Percentiles rank a stretch among this genome's conserved stretches.
Evolutionary conservation across 2,329 filamentous ascomycete species (phyloP).

Genomic region (Emmonsia crescens): DNA sequence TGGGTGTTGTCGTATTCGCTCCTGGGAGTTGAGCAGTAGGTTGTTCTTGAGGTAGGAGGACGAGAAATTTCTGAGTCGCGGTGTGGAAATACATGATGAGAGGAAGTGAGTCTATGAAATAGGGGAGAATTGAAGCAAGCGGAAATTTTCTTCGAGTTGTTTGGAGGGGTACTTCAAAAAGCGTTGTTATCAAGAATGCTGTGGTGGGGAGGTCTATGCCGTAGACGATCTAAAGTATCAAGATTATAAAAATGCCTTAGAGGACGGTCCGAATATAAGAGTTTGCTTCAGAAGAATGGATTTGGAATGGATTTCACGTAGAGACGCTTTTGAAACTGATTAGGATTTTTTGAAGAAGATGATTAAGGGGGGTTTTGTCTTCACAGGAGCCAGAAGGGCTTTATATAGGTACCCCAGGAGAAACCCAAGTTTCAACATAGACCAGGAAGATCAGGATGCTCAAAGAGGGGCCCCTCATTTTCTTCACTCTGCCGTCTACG

Average conservation of each 20-base stretch:
- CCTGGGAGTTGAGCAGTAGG: background rate
- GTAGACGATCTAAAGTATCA: background rate
- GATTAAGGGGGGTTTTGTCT: background rate
- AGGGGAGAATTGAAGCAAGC: background rate
- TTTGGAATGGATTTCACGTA: background rate
- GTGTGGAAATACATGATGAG: constrained; percentile 14
- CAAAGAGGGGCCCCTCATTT: background rate
- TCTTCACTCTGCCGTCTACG: background rate
- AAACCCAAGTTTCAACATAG: background rate
- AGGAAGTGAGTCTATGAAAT: background rate
- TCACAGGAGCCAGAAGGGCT: background rate
- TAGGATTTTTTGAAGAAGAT: background rate
- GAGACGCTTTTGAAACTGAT: background rate
- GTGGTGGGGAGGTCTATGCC: background rate
- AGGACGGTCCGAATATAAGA: background rate
- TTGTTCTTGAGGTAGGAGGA: constrained; percentile 13
- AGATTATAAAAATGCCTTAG: background rate
- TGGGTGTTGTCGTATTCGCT: background rate
- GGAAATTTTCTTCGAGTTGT: background rate
- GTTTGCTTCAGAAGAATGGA: background rate
- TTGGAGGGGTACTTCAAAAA: background rate
- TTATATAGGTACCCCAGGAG: background rate
- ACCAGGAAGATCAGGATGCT: background rate
- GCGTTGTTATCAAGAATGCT: background rate
- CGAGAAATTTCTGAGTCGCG: constrained; percentile 13